Evolutionary conservation across 129 eudicot genomes (phyloP), one percentile per base, ranked within the genome.

Genomic region (Kitagawia praeruptora): DNA sequence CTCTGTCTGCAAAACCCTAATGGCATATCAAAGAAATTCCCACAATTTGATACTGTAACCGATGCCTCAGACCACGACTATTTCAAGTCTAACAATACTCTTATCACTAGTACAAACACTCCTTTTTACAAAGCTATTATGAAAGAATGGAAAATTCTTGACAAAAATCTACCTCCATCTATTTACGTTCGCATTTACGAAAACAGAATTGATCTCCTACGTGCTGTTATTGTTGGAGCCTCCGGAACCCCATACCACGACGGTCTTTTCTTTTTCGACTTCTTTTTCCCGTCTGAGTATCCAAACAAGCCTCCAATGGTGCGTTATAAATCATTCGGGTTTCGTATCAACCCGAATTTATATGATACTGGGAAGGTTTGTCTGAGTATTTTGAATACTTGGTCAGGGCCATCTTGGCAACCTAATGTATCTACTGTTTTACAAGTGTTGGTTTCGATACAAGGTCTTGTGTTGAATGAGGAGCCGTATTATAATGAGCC

Each of bases 381-480:
- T 46, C 15, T 74, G 12, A 74, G 77, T 28, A 19, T 46, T 12
- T 45, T 74, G 58, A 74, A 74, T 27, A 74, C 77, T 74, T 74
- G 77, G 77, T 2, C 13, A 1, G 42, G 77, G 28, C 77, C 77
- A 7, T n/a, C 34, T 44, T 74, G 77, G 77, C 40, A 74, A 2
- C 39, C 39, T 27, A 27, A 46, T 13, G 56, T 18, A 15, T 74
- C 77, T 13, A 45, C 61, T 25, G 34, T 74, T 46, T 27, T 74
- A 46, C 82, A 80, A 72, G 82, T 80, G 12, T 28, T 80, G 42
- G 31, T 80, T 18, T 80, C 82, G 11, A 67, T 79, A 8, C 77
- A 80, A 37, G 82, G 77, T 19, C 77, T 79, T 6, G 82, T 79
- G 40, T 53, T 67, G 31, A 70, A 79, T 70, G 45, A n/a, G 7